Conservation (phyloP, 228 moss, liverwort and hornwort species). For the Sphagnum magellanicum region DNA sequence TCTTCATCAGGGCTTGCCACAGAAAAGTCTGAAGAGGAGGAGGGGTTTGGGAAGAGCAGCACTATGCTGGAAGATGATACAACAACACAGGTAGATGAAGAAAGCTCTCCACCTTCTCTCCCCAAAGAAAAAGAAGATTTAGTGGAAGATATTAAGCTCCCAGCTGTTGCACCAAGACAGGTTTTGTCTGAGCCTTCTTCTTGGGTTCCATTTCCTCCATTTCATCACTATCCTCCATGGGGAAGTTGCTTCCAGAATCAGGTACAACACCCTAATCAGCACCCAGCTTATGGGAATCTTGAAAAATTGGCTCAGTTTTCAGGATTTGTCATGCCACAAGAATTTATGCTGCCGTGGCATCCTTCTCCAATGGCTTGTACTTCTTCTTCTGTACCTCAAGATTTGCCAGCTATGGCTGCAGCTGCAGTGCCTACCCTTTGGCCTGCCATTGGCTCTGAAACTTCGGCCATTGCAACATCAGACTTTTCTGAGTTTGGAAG, state of each 20-base stretch:
- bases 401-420: not conserved
- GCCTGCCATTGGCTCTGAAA: not conserved
- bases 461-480: not conserved
- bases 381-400: not conserved
- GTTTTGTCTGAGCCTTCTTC: too few relatives aligned
- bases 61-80: too few relatives aligned
- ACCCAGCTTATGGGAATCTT: slow-evolving; percentile 3
- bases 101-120: too few relatives aligned
- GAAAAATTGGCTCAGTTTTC: not conserved
- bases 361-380: not conserved
- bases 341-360: slow-evolving; percentile 36
- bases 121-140: too few relatives aligned
- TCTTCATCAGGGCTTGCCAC: slow-evolving; percentile 23
- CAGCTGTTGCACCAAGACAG: too few relatives aligned
- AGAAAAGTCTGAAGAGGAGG: not conserved
- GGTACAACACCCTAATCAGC: not conserved
- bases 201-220: too few relatives aligned
- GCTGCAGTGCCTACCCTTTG: not conserved
- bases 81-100: too few relatives aligned
- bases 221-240: too few relatives aligned
- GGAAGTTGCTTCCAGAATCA: too few relatives aligned
- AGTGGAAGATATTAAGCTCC: too few relatives aligned
- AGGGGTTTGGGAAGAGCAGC: not conserved
- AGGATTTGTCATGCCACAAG: slow-evolving; percentile 6
- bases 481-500: not conserved